phyloP scores from a whole-genome alignment of 2,329 filamentous ascomycete genomes.

The Aureobasidium sp. region DNA sequence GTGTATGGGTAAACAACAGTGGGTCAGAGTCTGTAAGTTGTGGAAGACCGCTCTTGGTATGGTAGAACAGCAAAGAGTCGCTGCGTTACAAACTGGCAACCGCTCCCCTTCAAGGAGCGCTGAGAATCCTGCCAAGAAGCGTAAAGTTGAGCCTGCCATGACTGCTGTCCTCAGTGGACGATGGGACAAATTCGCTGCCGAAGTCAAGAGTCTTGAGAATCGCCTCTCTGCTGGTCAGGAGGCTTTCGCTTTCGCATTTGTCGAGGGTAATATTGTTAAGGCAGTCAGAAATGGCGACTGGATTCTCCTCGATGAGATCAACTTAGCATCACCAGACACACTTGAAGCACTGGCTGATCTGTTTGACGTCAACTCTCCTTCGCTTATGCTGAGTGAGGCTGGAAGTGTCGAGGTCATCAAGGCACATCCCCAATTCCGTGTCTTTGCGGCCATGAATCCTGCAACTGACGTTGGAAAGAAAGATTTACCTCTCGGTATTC shows the following conservation, averaged over 20 bases:
- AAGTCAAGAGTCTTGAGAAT: slow-evolving; percentile 69
- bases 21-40: slow-evolving; percentile 75
- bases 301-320: slow-evolving; percentile 96
- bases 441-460: slow-evolving; percentile 99
- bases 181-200: slow-evolving; percentile 74
- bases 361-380: slow-evolving; percentile 67
- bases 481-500: slow-evolving; percentile 79
- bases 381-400: slow-evolving; percentile 83
- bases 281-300: slow-evolving; percentile 95
- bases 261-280: slow-evolving; percentile 93
- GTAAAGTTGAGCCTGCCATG: slow-evolving; percentile 51
- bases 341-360: slow-evolving; percentile 89
- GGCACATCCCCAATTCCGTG: slow-evolving; percentile 86
- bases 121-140: slow-evolving; percentile 64
- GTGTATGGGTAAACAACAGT: slow-evolving; percentile 73
- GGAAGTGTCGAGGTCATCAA: slow-evolving; percentile 85
- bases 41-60: slow-evolving; percentile 87
- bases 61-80: slow-evolving; percentile 54
- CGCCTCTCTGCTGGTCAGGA: slow-evolving; percentile 68
- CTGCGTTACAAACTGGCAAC: slow-evolving; percentile 27
- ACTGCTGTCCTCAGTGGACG: slow-evolving; percentile 43
- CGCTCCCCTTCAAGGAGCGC: slow-evolving; percentile 40
- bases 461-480: slow-evolving; percentile 96
- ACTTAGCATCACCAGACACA: slow-evolving; percentile 88
- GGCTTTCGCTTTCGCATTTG: slow-evolving; percentile 85